A percentile compares a stretch with the other conserved stretches of the same genome.
Conservation (phyloP, 345 rosid genomes). For the Salix exigua region DNA sequence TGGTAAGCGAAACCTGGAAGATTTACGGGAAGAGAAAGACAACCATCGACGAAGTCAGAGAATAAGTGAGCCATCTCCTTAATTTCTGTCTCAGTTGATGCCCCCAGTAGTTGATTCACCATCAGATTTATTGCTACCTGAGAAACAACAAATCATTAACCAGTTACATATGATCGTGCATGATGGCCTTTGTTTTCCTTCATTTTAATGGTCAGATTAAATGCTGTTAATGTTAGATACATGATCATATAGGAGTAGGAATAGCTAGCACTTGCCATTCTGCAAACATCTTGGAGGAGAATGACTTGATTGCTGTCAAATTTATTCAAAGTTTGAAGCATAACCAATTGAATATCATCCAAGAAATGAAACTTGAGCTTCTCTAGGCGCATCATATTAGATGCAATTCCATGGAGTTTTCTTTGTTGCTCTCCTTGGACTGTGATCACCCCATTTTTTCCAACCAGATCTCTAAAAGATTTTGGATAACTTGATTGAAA, state of each 20-base stretch:
- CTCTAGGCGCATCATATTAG: slow-evolving; percentile 71
- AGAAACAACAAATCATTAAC: background rate
- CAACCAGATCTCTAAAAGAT: slow-evolving; percentile 79
- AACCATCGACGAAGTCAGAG: slow-evolving; percentile 84
- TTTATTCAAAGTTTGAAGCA: slow-evolving; percentile 42
- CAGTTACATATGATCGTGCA: no score
- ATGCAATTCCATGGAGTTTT: slow-evolving; percentile 73
- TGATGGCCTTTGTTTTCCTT: background rate
- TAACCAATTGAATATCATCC: slow-evolving; percentile 52
- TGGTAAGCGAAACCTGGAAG: slow-evolving; percentile 72
- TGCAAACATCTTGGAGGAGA: slow-evolving; percentile 72
- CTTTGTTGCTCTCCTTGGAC: slow-evolving; percentile 75
- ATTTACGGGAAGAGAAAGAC: slow-evolving; percentile 77
- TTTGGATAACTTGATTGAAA: slow-evolving; percentile 86
- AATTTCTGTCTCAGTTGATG: slow-evolving; percentile 55
- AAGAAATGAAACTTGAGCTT: slow-evolving; percentile 67
- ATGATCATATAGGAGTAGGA: background rate
- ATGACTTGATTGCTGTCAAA: slow-evolving; percentile 48
- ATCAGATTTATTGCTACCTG: slow-evolving; percentile 81
- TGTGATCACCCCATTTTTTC: slow-evolving; percentile 76
- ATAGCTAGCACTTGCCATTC: slow-evolving; percentile 47
- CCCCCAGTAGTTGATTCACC: slow-evolving; percentile 77
- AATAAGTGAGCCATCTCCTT: slow-evolving; percentile 69
- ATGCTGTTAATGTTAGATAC: no score
- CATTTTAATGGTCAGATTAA: background rate